phyloP scores from a whole-genome alignment of 2,329 filamentous ascomycete genomes.

The Neodidymelliopsis sp. region DNA sequence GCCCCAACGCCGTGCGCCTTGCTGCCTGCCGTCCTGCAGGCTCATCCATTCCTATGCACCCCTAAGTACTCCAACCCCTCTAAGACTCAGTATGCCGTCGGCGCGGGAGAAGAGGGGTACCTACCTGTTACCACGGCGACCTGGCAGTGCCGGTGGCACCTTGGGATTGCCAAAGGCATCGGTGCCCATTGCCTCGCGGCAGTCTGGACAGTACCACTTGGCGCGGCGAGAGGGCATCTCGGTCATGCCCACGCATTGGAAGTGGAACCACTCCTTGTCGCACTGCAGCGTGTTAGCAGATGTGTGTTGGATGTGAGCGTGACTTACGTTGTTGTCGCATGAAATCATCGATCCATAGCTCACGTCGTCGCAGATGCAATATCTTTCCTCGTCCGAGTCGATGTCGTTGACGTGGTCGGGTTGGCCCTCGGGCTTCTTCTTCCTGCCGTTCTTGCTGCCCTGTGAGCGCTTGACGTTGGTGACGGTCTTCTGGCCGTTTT shows the following conservation, averaged over 20 bases:
- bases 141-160: constrained; percentile 43
- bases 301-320: background rate
- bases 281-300: constrained; percentile 60
- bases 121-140: constrained; percentile 45
- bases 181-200: constrained; percentile 49
- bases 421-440: constrained; percentile 54
- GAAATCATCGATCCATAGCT: constrained; percentile 85
- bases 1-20: constrained; percentile 12
- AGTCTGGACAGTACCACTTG: constrained; percentile 87
- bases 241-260: constrained; percentile 74
- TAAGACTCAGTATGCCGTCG: constrained; percentile 38
- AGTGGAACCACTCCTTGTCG: constrained; percentile 85
- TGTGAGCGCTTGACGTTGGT: constrained; percentile 74
- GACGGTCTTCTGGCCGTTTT: constrained; percentile 67
- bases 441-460: constrained; percentile 52
- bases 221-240: constrained; percentile 73
- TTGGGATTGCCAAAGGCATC: constrained; percentile 47
- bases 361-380: constrained; percentile 80
- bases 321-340: constrained; percentile 74
- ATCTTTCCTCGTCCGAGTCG: constrained; percentile 77
- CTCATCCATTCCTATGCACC: background rate
- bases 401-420: constrained; percentile 57
- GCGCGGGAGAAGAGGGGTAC: constrained; percentile 28
- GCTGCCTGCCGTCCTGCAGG: background rate
- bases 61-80: constrained; percentile 47